phyloP scores from a whole-genome alignment of 345 rosid species.

The Cardamine resedifolia region DNA sequence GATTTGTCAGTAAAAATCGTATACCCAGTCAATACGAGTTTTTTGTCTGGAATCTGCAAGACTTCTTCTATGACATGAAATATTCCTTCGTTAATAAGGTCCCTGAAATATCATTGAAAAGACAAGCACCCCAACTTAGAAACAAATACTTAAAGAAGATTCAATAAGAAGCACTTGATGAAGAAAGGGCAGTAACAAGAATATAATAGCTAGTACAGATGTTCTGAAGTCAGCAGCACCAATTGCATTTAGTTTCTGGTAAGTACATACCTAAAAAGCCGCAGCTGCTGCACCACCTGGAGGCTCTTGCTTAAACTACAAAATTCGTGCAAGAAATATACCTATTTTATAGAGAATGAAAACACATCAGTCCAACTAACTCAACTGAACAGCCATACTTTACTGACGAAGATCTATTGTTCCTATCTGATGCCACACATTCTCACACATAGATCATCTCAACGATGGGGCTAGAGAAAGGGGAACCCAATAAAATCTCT shows the following conservation, averaged over 20 bases:
- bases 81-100: slow-evolving; percentile 83
- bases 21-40: slow-evolving; percentile 95
- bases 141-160: not conserved
- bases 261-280: slow-evolving; percentile 73
- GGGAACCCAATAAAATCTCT: slow-evolving; percentile 1
- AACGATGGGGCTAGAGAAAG: slow-evolving; percentile 2
- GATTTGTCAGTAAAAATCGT: slow-evolving; percentile 2
- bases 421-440: slow-evolving; percentile 14
- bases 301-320: slow-evolving; percentile 96
- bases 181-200: not conserved
- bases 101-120: slow-evolving; percentile 56
- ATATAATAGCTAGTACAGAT: not conserved
- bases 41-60: slow-evolving; percentile 84
- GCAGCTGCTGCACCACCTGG: slow-evolving; percentile 94
- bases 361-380: slow-evolving; percentile 24
- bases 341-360: slow-evolving; percentile 48
- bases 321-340: slow-evolving; percentile 90
- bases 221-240: not conserved
- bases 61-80: slow-evolving; percentile 78
- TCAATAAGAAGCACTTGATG: not conserved
- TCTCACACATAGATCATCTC: slow-evolving; percentile 15
- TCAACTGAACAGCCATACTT: slow-evolving; percentile 6
- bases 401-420: not conserved
- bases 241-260: slow-evolving; percentile 17
- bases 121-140: slow-evolving; percentile 4